Conservation (phyloP, 192 early-diverging fungal genomes). For the Phlyctochytrium planicorne region DNA sequence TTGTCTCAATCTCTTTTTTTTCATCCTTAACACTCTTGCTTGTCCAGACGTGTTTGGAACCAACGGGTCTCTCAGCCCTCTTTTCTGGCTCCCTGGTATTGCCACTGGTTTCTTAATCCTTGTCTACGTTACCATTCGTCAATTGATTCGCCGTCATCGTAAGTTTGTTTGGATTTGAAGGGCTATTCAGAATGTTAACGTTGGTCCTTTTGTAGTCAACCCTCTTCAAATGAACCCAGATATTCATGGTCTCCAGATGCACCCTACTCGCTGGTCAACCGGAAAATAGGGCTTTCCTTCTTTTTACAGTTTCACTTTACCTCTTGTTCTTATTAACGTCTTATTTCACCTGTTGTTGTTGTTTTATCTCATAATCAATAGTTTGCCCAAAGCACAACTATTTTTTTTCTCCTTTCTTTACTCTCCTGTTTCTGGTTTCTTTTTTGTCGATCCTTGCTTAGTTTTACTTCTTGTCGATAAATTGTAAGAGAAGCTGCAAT, state of each 20-base stretch:
- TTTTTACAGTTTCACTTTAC: too few species aligned
- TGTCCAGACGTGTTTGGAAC: constrained; percentile 67
- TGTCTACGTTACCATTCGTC: constrained; percentile 69
- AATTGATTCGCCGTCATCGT: constrained; percentile 58
- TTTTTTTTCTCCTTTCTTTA: too few species aligned
- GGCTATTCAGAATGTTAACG: background rate
- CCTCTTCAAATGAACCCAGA: constrained; percentile 72
- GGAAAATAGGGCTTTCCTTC: too few species aligned
- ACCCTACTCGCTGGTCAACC: constrained; percentile 63
- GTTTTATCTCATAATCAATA: too few species aligned
- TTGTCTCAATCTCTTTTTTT: constrained; percentile 3
- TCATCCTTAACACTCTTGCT: constrained; percentile 22
- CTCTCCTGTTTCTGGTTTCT: too few species aligned
- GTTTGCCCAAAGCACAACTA: too few species aligned
- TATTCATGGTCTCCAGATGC: constrained; percentile 83
- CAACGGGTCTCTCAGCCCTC: constrained; percentile 60
- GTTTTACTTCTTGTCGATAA: too few species aligned
- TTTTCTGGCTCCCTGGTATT: constrained; percentile 85
- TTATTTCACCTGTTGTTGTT: too few species aligned
- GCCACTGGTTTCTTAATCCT: constrained; percentile 78
- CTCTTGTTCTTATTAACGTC: too few species aligned
- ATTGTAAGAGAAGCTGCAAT: too few species aligned
- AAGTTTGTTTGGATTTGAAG: constrained; percentile 29
- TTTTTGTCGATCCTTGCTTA: too few species aligned
- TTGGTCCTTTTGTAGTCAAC: constrained; percentile 23